These are phyloP conservation scores for Vigna nakashimae DNA, from an alignment of 306 rosid genomes.

Conservation along the genomic window DNA sequence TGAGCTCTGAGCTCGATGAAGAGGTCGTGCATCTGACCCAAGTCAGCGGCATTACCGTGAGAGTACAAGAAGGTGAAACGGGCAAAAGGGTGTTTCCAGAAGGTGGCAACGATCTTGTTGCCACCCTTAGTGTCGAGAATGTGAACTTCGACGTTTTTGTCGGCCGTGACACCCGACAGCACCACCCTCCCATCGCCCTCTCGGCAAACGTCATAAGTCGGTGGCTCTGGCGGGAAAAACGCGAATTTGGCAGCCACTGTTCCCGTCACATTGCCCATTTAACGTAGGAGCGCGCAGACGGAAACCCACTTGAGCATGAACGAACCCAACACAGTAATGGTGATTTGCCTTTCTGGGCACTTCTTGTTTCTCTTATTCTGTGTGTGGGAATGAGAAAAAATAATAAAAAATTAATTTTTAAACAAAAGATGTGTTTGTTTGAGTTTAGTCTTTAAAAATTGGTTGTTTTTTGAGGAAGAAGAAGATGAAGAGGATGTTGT, in stretches of 20 bases:
- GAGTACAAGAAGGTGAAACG: conserved; percentile 90
- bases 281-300: neutral
- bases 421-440: neutral
- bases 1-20: conserved; percentile 97
- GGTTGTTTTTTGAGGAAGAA: neutral
- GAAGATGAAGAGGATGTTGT: neutral
- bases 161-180: conserved; percentile 78
- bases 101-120: conserved; percentile 79
- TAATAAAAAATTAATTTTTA: neutral
- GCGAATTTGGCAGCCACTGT: conserved; percentile 96
- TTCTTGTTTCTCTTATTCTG: neutral
- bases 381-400: neutral
- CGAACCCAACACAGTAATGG: conserved; percentile 9
- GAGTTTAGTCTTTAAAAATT: neutral
- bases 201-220: conserved; percentile 71
- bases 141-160: conserved; percentile 72
- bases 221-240: conserved; percentile 98
- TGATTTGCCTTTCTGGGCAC: conserved; percentile 32
- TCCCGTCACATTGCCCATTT: conserved; percentile 94
- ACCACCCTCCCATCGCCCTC: conserved; percentile 64
- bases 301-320: conserved; percentile 61
- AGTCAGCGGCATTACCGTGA: conserved; percentile 98
- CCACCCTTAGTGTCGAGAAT: conserved; percentile 75
- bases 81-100: conserved; percentile 89
- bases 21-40: conserved; percentile 95